Evolutionary conservation across 805 yeast genomes (phyloP), one percentile per base, ranked within the genome.

Genomic region (Yarrowia sp.): DNA sequence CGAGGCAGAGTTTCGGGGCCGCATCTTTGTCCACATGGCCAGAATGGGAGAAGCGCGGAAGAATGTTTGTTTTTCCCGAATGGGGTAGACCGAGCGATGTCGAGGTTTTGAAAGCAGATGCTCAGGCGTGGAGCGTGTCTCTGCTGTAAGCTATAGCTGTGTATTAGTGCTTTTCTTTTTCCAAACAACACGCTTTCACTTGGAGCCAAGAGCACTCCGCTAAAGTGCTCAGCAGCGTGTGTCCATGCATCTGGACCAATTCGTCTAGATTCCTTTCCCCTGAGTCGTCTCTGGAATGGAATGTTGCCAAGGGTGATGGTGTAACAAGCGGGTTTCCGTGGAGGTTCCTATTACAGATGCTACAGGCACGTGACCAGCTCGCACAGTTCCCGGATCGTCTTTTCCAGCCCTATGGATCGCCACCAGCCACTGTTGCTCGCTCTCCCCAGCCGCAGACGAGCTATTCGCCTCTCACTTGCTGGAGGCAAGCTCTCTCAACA

Each of bases 41-140:
- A 17, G 3, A 50, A 34, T 30, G 24, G 56, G 34, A 19, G 43
- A 24, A 24, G 7, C 30, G 30, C 30, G 6, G 30, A 24, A 24
- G 58, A 52, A 52, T 53, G 60, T 53, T 38, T 53, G 34, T 46
- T 46, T 10, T 24, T 46, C 19, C n/a, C 44, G 30, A 24, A 24
- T 24, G 30, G n/a, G 30, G 30, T 24, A 24, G 30, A 24, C 6
- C n/a, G 30, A 1, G 30, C 3, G 30, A 24, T 24, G 6, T 24
- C 6, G 7, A 24, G 6, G 30, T 24, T 24, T 24, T 7, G 6
- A 24, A 24, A 24, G 30, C 30, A 24, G 30, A 24, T 24, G 30
- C 30, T 24, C 30, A 24, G 30, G 30, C 6, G 30, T 24, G 30
- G 30, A 7, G 30, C 6, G 30, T 1, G 30, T 24, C 30, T 24